A percentile compares a stretch with the other conserved stretches of the same genome.
phyloP scores from a whole-genome alignment of 495 filamentous ascomycete genomes.

The Bryoglossum gracile region DNA sequence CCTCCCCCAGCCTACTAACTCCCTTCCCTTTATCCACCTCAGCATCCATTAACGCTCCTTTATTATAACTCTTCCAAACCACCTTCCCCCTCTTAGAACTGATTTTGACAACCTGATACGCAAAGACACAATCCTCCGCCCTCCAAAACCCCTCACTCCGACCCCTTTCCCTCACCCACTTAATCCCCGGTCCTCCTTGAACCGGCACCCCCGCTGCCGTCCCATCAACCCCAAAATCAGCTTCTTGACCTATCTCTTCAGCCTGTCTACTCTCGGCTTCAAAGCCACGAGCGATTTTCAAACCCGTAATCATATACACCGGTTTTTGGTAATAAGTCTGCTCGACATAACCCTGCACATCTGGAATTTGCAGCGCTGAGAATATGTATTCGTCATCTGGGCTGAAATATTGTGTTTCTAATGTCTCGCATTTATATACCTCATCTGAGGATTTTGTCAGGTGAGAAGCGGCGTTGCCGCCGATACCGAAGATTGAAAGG shows the following conservation, averaged over 20 bases:
- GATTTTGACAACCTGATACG: not conserved
- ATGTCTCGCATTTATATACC: not conserved
- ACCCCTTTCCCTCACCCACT: not conserved
- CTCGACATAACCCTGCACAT: not conserved
- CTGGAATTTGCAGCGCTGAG: not conserved
- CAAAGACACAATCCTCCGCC: not conserved
- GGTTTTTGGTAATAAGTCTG: not conserved
- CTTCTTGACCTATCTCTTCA: not conserved
- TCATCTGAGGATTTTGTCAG: not conserved
- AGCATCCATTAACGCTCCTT: not conserved
- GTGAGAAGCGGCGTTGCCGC: not conserved
- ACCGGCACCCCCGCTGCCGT: not conserved
- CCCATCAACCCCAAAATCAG: not conserved
- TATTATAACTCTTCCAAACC: not conserved
- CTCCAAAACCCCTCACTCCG: not conserved
- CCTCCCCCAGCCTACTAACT: too few relatives aligned
- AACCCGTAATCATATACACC: slow-evolving; percentile 9
- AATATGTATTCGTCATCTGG: not conserved
- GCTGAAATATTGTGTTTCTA: slow-evolving; percentile 1
- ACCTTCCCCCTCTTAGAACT: not conserved
- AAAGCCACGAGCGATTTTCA: slow-evolving; percentile 1
- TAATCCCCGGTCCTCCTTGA: not conserved
- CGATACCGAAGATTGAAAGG: slow-evolving; percentile 1
- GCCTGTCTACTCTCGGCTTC: not conserved
- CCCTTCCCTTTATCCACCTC: not conserved